A percentile compares a stretch with the other conserved stretches of the same genome.
Conservation (phyloP, 2,329 filamentous ascomycete species). For the Diaporthe sp. region DNA sequence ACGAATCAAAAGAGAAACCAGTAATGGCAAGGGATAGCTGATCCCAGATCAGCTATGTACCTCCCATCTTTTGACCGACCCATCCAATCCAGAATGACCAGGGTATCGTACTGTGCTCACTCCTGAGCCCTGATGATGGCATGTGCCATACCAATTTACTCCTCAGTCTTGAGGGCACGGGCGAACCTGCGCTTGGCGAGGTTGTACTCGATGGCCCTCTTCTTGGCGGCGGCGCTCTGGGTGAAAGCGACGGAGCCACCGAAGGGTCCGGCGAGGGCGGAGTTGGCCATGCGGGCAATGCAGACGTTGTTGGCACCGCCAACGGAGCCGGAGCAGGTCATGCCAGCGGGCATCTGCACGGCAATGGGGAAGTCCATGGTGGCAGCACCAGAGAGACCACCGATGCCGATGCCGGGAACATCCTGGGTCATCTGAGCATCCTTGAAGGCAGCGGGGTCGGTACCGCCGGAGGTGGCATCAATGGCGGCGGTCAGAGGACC, state of each 20-base stretch:
- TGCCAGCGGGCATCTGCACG: constrained; percentile 75
- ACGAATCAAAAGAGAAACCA: constrained; percentile 11
- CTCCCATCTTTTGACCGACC: not conserved
- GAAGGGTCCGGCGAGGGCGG: constrained; percentile 73
- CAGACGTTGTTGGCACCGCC: constrained; percentile 73
- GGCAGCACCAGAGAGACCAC: constrained; percentile 69
- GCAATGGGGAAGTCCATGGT: constrained; percentile 75
- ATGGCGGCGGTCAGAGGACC: constrained; percentile 72
- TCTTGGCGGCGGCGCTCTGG: constrained; percentile 67
- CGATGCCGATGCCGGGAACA: constrained; percentile 51
- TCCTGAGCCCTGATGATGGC: not conserved
- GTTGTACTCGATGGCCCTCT: constrained; percentile 71
- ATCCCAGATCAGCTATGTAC: constrained; percentile 32
- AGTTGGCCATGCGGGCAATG: constrained; percentile 74
- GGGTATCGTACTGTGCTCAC: not conserved
- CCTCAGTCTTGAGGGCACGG: constrained; percentile 36
- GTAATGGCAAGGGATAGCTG: not conserved
- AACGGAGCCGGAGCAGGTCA: constrained; percentile 73
- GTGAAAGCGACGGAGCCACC: constrained; percentile 77
- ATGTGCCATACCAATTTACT: not conserved
- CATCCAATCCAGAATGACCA: constrained; percentile 24
- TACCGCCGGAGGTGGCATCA: constrained; percentile 74
- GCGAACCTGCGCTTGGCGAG: constrained; percentile 50
- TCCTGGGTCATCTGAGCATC: constrained; percentile 67
- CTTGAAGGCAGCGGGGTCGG: constrained; percentile 71